These are phyloP conservation scores for Kockovaella imperatae DNA, from an alignment of 768 basidiomycete species.

Conservation along the genomic window DNA sequence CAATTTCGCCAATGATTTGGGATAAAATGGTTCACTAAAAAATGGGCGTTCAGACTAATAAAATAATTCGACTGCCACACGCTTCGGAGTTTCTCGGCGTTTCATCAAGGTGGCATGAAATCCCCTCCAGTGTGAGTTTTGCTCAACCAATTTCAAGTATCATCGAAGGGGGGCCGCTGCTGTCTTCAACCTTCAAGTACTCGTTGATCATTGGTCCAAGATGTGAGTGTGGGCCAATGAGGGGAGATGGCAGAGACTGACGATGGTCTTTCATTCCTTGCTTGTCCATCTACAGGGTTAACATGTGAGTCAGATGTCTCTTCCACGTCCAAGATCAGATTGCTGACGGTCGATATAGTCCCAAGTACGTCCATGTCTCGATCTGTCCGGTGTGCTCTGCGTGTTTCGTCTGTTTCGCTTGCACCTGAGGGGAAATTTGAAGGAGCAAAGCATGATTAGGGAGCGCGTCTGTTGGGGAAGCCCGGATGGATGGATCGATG, in stretches of 20 bases:
- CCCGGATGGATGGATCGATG: no score
- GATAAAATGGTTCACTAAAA: slow-evolving; percentile 4
- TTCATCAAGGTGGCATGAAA: slow-evolving; percentile 10
- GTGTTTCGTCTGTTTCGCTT: no score
- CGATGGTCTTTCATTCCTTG: slow-evolving; percentile 13
- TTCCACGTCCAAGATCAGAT: not conserved
- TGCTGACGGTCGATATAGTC: slow-evolving; percentile 27
- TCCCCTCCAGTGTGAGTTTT: not conserved
- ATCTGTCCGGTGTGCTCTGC: no score
- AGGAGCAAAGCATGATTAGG: no score
- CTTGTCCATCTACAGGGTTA: slow-evolving; percentile 28
- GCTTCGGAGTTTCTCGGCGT: slow-evolving; percentile 39
- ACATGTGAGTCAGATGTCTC: slow-evolving; percentile 33
- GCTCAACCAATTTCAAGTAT: not conserved
- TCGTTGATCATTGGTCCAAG: slow-evolving; percentile 7
- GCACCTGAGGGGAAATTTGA: no score
- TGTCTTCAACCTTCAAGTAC: slow-evolving; percentile 23
- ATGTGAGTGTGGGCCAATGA: slow-evolving; percentile 22
- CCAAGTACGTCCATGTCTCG: slow-evolving; percentile 29
- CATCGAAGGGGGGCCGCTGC: no score
- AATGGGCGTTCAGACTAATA: no score
- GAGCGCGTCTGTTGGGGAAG: no score
- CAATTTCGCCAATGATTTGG: no score
- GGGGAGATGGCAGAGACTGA: slow-evolving; percentile 17
- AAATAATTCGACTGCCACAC: not conserved